Conservation (phyloP, 208 protist genomes). For the Acanthamoeba culbertsoni region DNA sequence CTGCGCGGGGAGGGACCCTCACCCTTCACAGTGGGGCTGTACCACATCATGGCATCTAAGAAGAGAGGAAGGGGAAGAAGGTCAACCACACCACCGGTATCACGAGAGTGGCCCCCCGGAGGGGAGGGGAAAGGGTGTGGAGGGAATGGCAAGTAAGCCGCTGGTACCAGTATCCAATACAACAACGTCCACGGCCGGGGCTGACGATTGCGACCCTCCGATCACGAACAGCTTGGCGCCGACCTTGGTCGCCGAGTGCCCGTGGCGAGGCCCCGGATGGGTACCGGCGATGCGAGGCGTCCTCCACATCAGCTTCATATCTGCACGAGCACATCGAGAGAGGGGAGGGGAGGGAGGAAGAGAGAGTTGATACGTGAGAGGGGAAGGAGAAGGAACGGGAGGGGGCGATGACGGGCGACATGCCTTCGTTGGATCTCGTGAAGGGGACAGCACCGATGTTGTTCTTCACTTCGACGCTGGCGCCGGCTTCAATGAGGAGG, state of each 20-base stretch:
- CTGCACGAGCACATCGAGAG: neutral
- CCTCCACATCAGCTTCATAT: slow-evolving; percentile 1
- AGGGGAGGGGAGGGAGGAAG: neutral
- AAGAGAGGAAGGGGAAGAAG: no score
- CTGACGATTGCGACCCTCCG: neutral
- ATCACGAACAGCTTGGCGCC: slow-evolving; percentile 19
- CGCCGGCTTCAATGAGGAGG: slow-evolving; percentile 12
- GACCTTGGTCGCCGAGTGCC: slow-evolving; percentile 39
- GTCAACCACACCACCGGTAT: no score
- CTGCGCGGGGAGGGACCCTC: neutral
- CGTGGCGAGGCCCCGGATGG: neutral
- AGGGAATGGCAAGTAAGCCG: neutral
- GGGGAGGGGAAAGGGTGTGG: no score
- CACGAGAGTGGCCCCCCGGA: no score
- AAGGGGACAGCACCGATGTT: neutral
- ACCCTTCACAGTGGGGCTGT: neutral
- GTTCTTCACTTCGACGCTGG: slow-evolving; percentile 3
- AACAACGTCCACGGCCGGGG: neutral
- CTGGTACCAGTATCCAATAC: neutral
- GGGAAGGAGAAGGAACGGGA: no score
- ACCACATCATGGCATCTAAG: slow-evolving; percentile 33
- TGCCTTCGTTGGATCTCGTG: neutral
- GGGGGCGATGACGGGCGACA: no score
- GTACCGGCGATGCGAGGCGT: neutral
- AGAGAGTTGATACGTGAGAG: neutral